phyloP scores from a whole-genome alignment of 2,329 filamentous ascomycete genomes.

The Colletotrichum truncatum region DNA sequence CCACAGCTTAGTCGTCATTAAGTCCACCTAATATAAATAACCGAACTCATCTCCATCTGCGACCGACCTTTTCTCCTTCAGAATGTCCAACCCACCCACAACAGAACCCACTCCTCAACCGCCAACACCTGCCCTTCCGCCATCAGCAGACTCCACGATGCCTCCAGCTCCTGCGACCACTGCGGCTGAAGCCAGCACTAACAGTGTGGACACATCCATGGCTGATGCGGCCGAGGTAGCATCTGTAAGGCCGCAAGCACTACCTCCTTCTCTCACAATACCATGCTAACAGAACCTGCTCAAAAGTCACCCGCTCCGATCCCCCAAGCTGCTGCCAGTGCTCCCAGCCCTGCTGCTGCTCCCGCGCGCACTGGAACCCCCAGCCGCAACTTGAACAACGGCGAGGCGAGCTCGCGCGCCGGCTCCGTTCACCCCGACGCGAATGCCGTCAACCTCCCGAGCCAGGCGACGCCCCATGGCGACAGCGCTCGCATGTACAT shows the following conservation, averaged over 20 bases:
- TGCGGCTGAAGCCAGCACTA: conserved; percentile 3
- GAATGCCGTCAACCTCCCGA: conserved; percentile 59
- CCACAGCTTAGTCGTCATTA: not conserved
- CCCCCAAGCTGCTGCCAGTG: conserved; percentile 38
- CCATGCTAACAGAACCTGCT: conserved; percentile 15
- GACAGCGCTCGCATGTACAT: conserved; percentile 76
- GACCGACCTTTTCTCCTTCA: not conserved
- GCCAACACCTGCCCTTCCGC: conserved; percentile 21
- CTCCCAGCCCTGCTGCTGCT: conserved; percentile 52
- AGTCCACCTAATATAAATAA: not conserved
- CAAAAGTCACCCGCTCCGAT: conserved; percentile 50
- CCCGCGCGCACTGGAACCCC: conserved; percentile 59
- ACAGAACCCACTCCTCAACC: conserved; percentile 5
- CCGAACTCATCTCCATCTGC: not conserved
- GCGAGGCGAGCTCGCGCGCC: conserved; percentile 58
- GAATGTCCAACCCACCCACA: conserved; percentile 20
- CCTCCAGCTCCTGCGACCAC: not conserved
- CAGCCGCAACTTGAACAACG: conserved; percentile 42
- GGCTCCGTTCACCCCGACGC: conserved; percentile 66
- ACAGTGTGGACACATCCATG: conserved; percentile 50
- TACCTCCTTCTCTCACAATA: no score
- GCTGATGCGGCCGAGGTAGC: conserved; percentile 52
- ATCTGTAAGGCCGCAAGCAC: conserved; percentile 42
- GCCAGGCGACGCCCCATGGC: conserved; percentile 70
- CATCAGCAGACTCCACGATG: conserved; percentile 22